These are phyloP conservation scores for Botrytis fragariae DNA, from an alignment of 2,329 filamentous ascomycete genomes.

Conservation along the genomic window DNA sequence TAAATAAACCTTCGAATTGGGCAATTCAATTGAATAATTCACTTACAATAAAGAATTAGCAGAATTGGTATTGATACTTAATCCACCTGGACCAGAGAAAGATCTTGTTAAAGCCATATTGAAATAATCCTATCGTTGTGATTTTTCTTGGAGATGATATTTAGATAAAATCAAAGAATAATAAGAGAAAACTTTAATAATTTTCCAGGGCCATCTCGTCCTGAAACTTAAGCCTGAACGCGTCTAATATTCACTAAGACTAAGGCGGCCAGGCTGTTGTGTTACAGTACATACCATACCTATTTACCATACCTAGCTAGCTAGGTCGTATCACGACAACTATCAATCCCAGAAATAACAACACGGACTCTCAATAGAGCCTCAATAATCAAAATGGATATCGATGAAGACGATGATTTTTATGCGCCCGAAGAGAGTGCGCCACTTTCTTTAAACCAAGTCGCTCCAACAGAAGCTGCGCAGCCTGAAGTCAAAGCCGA, in stretches of 20 bases:
- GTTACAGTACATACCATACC: background rate
- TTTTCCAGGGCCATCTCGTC: background rate
- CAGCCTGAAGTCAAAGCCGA: slow-evolving; percentile 38
- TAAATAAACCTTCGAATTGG: background rate
- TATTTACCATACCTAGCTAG: background rate
- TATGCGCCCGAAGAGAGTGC: slow-evolving; percentile 60
- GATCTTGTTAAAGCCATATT: slow-evolving; percentile 48
- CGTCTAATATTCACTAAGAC: slow-evolving; percentile 15
- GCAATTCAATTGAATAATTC: background rate
- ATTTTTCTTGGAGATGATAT: background rate
- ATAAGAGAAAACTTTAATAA: background rate
- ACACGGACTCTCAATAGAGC: slow-evolving; percentile 9
- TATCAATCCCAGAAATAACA: slow-evolving; percentile 3
- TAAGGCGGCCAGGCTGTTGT: background rate
- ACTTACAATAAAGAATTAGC: slow-evolving; percentile 58
- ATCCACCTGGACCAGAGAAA: slow-evolving; percentile 57
- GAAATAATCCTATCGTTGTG: background rate
- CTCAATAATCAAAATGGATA: slow-evolving; percentile 52
- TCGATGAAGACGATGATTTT: slow-evolving; percentile 67
- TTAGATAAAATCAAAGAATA: background rate
- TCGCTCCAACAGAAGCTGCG: slow-evolving; percentile 30
- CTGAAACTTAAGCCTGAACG: slow-evolving; percentile 2
- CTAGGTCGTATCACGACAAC: background rate
- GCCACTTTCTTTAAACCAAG: slow-evolving; percentile 25
- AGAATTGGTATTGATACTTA: slow-evolving; percentile 62